Evolutionary conservation across 2,329 filamentous ascomycete species (phyloP).

Genomic region (Hymenoscyphus albidus): DNA sequence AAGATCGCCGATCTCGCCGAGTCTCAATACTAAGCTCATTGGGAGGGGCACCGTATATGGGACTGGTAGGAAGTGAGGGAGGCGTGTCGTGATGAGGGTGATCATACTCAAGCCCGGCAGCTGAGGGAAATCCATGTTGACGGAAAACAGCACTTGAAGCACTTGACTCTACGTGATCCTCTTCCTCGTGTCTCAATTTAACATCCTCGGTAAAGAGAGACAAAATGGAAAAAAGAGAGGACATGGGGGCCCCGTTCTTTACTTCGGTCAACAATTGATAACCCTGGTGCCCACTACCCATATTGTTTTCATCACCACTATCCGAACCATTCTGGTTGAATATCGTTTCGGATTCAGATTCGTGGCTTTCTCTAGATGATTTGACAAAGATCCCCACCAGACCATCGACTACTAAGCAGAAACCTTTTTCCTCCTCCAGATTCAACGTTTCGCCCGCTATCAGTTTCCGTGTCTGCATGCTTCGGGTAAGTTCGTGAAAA

Average conservation of each 20-base stretch:
- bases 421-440: slow-evolving; percentile 95
- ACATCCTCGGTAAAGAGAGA: slow-evolving; percentile 96
- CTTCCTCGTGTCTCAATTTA: slow-evolving; percentile 68
- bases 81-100: slow-evolving; percentile 31
- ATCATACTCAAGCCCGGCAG: slow-evolving; percentile 27
- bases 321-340: slow-evolving; percentile 48
- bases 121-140: slow-evolving; percentile 26
- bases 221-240: slow-evolving; percentile 94
- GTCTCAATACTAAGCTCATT: slow-evolving; percentile 42
- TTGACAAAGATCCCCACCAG: slow-evolving; percentile 98
- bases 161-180: slow-evolving; percentile 39
- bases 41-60: slow-evolving; percentile 30
- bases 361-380: slow-evolving; percentile 58
- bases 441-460: slow-evolving; percentile 94
- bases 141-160: slow-evolving; percentile 36
- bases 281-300: slow-evolving; percentile 66
- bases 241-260: slow-evolving; percentile 97
- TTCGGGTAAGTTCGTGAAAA: slow-evolving; percentile 94
- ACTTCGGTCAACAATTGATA: slow-evolving; percentile 97
- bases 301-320: slow-evolving; percentile 63
- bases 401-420: slow-evolving; percentile 95
- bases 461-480: slow-evolving; percentile 96
- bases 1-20: slow-evolving; percentile 45
- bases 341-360: slow-evolving; percentile 40
- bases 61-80: slow-evolving; percentile 34